Evolutionary conservation across 345 rosid genomes (phyloP).

Genomic region (Geranium rotundifolium): DNA sequence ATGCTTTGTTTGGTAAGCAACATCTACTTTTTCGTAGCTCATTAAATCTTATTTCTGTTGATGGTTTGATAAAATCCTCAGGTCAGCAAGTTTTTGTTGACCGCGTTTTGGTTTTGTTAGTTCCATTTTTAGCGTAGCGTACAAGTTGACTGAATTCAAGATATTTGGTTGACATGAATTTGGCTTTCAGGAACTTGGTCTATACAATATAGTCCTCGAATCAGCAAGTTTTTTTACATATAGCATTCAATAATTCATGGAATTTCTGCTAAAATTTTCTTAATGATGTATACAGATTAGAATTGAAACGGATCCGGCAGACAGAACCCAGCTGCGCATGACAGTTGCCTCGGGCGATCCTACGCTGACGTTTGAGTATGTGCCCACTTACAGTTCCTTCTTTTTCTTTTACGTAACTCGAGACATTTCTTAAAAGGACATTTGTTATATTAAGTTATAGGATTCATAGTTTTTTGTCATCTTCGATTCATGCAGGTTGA

Average conservation of each 20-base stretch:
- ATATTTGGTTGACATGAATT: too few species aligned
- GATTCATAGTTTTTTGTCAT: not conserved
- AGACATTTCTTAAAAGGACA: not conserved
- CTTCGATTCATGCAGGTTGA: conserved; percentile 49
- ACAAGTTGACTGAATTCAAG: too few species aligned
- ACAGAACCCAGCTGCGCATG: conserved; percentile 93
- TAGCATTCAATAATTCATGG: too few species aligned
- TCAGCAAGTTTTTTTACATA: too few species aligned
- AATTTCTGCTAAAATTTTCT: too few species aligned
- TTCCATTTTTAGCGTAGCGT: too few species aligned
- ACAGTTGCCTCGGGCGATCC: conserved; percentile 95
- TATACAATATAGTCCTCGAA: too few species aligned
- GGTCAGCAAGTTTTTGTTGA: too few species aligned
- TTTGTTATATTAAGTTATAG: not conserved
- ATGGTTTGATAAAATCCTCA: too few species aligned
- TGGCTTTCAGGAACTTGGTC: too few species aligned
- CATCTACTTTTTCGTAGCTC: not conserved
- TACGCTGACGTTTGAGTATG: conserved; percentile 74
- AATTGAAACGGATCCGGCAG: conserved; percentile 97
- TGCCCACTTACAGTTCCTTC: not conserved
- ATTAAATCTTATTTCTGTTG: too few species aligned
- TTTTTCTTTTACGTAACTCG: not conserved
- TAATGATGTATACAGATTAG: conserved; percentile 38
- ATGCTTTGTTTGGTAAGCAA: conserved; percentile 84
- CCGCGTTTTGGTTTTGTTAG: too few species aligned